phyloP scores from a whole-genome alignment of 192 early-diverging fungal genomes.

The Podila epigama region DNA sequence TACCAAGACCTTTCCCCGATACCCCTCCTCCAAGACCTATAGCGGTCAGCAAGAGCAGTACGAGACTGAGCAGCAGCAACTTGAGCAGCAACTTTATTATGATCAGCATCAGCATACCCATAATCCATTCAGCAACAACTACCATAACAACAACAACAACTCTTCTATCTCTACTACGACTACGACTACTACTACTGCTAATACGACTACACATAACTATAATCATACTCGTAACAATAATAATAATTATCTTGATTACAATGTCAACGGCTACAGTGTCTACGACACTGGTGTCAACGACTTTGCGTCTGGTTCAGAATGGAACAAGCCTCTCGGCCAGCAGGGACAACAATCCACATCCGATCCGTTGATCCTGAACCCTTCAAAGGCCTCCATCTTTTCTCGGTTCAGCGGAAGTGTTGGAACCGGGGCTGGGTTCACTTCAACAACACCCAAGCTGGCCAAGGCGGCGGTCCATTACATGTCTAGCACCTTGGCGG shows the following conservation, averaged over 20 bases:
- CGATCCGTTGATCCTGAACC: slow-evolving; percentile 20
- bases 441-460: slow-evolving; percentile 19
- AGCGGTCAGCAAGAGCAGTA: neutral
- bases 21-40: slow-evolving; percentile 4
- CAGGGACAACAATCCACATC: neutral
- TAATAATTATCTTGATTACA: neutral
- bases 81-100: too few species aligned
- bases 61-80: neutral
- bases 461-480: slow-evolving; percentile 35
- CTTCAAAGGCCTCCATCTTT: slow-evolving; percentile 30
- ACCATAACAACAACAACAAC: neutral
- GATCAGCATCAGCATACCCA: too few species aligned
- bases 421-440: neutral
- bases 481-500: slow-evolving; percentile 36
- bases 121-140: neutral
- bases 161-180: slow-evolving; percentile 5
- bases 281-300: neutral
- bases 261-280: slow-evolving; percentile 20
- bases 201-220: too few species aligned
- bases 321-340: neutral
- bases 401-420: slow-evolving; percentile 16
- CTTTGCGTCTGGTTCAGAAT: neutral
- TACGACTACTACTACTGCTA: neutral
- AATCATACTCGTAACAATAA: neutral
- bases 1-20: neutral